Base-by-base conservation (phyloP, 164 flowering plant species). In the Dillenia turbinata region DNA sequence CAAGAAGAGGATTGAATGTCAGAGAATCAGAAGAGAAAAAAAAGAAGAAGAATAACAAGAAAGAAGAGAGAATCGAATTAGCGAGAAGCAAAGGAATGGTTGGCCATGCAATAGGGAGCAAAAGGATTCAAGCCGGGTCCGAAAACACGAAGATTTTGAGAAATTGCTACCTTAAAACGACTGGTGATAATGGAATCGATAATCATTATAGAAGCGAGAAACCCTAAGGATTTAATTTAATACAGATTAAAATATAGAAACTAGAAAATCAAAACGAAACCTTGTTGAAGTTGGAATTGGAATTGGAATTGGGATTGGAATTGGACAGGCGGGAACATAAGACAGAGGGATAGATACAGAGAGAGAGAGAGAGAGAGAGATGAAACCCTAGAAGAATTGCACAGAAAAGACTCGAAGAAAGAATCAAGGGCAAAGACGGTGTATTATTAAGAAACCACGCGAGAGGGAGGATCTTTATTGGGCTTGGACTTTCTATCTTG, bases 41-140 rank as follows among this genome's bases (percentile, higher is more conserved):
- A 44, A 10, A 40, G 5, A 12, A 17, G 12, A 9, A 47, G 26
- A 40, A 43, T 17, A 24, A 9, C 9, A 40, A 17, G 54, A 54
- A 52, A 15, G 44, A 51, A 54, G 19, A 15, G 15, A 13, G 52
- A 15, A 68, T 54, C 40, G 40, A 71, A 40, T 81, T 88, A 90
- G 75, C 88, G 96, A 68, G 93, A 84, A 64, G 65, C 53, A 17
- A 71, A 70, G 71, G 81, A 84, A 71, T 92, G 81, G 77, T 92
- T 78, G 40, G 78, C 89, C 76, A 88, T 69, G 80, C 86, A 80
- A 78, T 75, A 84, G 5, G 95, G 88, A 59, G 89, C 73, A 60
- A 83, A 85, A 26, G 96, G 98, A 85, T 90, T 93, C 89, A 93
- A 79, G 46, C 94, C 96, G 56, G 98, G 98, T 44, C 98, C 98